Base-by-base conservation (phyloP, 805 yeast genomes). In the Candida berthetii region DNA sequence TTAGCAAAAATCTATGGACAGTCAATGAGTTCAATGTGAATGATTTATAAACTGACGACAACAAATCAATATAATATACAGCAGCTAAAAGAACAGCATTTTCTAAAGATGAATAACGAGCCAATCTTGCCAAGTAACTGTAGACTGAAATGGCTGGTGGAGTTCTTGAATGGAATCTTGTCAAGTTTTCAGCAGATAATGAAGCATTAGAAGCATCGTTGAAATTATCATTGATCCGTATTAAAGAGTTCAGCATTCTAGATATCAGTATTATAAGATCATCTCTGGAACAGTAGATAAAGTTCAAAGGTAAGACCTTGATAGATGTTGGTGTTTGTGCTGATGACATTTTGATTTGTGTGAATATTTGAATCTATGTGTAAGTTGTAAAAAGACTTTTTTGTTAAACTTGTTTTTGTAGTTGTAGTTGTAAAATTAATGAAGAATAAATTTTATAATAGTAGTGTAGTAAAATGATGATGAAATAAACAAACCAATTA, bases 141-240 rank as follows among this genome's bases (percentile, higher is more conserved):
- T 74, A 76, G 14, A 89, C 78, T 6, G 96, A 82, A 35, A 91
- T 91, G 15, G 75, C 76, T 0, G 99, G 98, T 3, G 97, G 96
- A 0, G 91, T 81, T 47, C 97, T 72, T 4, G 97, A 89, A 60
- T 91, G 99, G 60, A 91, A 91, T 48, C 98, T 68, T 1, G 99
- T 91, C 40, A 93, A 70, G 35, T 67, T 62, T 15, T 61, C 54
- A 11, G 68, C 59, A 15, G 61, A 57, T 4, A 70, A 27, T 24
- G 59, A 41, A 48, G 61, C 43, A 58, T 63, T 33, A 10, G 24
- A 6, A 22, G 57, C 47, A 28, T 55, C 48, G 15, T 58, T 54
- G 39, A 53, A 54, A 16, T 66, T 65, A 62, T 91, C 98, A 58
- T 91, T 91, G 28, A 86, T 71, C 19, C 68, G 61, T 13, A 90